Conservation (phyloP, 208 protist genomes). For the Novymonas esmeraldas region DNA sequence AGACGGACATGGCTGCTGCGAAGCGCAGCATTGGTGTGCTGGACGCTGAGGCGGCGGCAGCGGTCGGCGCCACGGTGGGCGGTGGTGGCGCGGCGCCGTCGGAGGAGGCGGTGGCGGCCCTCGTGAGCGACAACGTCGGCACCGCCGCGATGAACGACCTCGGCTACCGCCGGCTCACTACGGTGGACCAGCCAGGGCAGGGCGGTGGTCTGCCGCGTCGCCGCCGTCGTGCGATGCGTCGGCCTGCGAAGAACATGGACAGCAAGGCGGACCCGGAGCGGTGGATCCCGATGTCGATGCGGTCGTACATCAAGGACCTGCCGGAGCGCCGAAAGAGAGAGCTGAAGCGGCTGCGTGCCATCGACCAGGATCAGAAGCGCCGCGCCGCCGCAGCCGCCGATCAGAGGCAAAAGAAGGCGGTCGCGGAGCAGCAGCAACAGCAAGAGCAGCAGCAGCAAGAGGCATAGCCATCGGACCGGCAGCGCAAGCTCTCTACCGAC, state of each 20-base stretch:
- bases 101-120: slow-evolving; percentile 36
- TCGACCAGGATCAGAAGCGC: slow-evolving; percentile 85
- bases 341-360: slow-evolving; percentile 77
- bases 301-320: slow-evolving; percentile 86
- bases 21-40: slow-evolving; percentile 14
- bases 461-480: too few species aligned
- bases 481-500: too few species aligned
- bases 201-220: slow-evolving; percentile 24
- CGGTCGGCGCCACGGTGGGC: slow-evolving; percentile 1
- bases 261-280: slow-evolving; percentile 82
- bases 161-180: slow-evolving; percentile 61
- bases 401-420: slow-evolving; percentile 30
- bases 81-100: slow-evolving; percentile 12
- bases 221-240: slow-evolving; percentile 45
- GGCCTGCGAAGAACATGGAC: slow-evolving; percentile 72
- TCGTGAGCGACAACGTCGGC: slow-evolving; percentile 46
- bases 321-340: slow-evolving; percentile 81
- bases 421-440: not conserved
- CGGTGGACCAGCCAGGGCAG: slow-evolving; percentile 2
- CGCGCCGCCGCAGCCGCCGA: slow-evolving; percentile 33
- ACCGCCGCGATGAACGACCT: slow-evolving; percentile 56
- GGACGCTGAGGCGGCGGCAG: slow-evolving; percentile 20
- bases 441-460: not conserved
- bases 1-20: slow-evolving; percentile 51
- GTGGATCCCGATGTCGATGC: slow-evolving; percentile 83